Evolutionary conservation across 2,329 filamentous ascomycete species (phyloP).

Genomic region (Fusarium sp.): DNA sequence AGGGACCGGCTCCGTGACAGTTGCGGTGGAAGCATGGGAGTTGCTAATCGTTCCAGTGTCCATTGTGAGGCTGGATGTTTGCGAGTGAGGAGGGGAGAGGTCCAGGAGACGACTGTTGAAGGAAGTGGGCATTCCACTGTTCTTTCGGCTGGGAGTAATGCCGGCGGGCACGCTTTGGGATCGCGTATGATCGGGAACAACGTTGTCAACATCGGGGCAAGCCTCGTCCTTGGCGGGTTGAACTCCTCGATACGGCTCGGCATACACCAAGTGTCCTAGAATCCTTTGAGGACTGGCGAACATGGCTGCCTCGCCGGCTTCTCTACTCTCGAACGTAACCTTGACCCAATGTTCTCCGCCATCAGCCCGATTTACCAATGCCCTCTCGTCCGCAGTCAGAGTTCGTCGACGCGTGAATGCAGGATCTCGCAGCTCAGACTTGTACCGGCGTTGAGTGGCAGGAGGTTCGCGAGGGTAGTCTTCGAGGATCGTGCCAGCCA

Average conservation of each 20-base stretch:
- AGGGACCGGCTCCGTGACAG: constrained; percentile 56
- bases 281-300: constrained; percentile 81
- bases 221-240: constrained; percentile 76
- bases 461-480: constrained; percentile 93
- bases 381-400: constrained; percentile 80
- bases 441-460: constrained; percentile 78
- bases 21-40: constrained; percentile 62
- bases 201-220: constrained; percentile 67
- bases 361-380: constrained; percentile 84
- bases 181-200: constrained; percentile 51
- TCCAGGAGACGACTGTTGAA: constrained; percentile 58
- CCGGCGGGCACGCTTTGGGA: constrained; percentile 57
- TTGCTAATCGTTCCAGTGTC: constrained; percentile 69
- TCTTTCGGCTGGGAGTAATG: constrained; percentile 49
- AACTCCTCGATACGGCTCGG: constrained; percentile 78
- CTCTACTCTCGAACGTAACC: constrained; percentile 82
- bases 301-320: constrained; percentile 79
- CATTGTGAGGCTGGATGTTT: constrained; percentile 69
- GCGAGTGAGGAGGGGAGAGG: constrained; percentile 62
- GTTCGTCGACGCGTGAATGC: constrained; percentile 76
- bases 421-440: constrained; percentile 81
- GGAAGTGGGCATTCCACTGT: constrained; percentile 53
- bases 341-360: constrained; percentile 95
- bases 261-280: constrained; percentile 79
- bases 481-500: constrained; percentile 90